A percentile compares a stretch with the other conserved stretches of the same genome.
Conservation (phyloP, 2,329 filamentous ascomycete species). For the Triangularia setosa region DNA sequence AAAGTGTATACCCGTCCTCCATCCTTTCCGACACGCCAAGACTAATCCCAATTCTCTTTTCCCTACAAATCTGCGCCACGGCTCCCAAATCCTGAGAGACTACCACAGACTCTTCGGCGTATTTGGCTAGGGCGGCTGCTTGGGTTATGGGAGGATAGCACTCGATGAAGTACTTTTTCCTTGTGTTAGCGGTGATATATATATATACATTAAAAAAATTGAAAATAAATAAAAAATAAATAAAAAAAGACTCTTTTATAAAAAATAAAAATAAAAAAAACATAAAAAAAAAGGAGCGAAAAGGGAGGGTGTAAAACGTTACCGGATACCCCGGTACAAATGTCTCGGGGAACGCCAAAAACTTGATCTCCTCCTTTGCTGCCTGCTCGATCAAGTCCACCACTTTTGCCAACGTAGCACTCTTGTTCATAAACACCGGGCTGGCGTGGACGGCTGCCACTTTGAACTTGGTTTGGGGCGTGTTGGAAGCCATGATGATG, state of each 20-base stretch:
- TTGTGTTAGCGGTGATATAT: no score
- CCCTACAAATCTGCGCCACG: conserved; percentile 23
- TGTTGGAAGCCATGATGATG: not conserved
- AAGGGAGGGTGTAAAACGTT: no score
- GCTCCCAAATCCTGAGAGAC: conserved; percentile 17
- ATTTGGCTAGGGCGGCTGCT: conserved; percentile 20
- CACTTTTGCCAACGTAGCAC: conserved; percentile 22
- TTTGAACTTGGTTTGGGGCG: conserved; percentile 20
- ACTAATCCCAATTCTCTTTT: conserved; percentile 19
- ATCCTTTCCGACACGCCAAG: conserved; percentile 28
- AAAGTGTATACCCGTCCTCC: conserved; percentile 26
- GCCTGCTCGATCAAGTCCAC: conserved; percentile 21
- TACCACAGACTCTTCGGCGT: conserved; percentile 25
- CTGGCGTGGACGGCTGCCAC: conserved; percentile 25
- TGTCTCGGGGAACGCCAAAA: conserved; percentile 27
- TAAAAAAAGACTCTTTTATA: no score
- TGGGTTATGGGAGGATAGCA: conserved; percentile 23
- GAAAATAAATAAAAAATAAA: no score
- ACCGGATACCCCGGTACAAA: conserved; percentile 27
- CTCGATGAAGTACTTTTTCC: conserved; percentile 27
- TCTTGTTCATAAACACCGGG: conserved; percentile 27
- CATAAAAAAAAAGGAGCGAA: no score
- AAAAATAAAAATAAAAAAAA: no score
- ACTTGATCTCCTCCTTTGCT: conserved; percentile 14
- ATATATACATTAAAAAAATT: no score